Evolutionary conservation across 78 protist genomes (phyloP).

Genomic region (Cyanophora paradoxa): DNA sequence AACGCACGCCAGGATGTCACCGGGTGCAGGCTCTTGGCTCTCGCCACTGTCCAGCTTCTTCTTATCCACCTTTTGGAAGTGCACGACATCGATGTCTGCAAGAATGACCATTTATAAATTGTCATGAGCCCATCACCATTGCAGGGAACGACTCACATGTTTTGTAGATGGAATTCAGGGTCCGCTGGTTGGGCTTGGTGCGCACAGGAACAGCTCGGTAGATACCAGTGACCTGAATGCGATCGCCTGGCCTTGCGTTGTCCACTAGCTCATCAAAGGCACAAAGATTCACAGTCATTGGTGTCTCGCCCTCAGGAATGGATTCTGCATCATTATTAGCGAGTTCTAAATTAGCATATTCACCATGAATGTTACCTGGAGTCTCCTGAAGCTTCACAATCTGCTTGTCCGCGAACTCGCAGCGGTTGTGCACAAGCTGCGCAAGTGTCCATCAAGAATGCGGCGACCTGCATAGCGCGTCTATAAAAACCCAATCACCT

Average conservation of each 20-base stretch:
- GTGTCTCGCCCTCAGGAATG: slow-evolving; percentile 93
- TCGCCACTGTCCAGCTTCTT: no score
- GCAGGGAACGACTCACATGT: no score
- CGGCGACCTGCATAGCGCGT: slow-evolving; percentile 35
- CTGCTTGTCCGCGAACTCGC: slow-evolving; percentile 91
- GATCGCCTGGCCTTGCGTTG: slow-evolving; percentile 89
- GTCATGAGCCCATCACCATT: no score
- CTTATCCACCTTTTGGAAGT: slow-evolving; percentile 35
- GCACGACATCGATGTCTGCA: slow-evolving; percentile 47
- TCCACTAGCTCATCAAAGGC: slow-evolving; percentile 83
- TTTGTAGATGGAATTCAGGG: slow-evolving; percentile 24
- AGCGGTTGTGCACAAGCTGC: slow-evolving; percentile 84
- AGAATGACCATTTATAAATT: neutral
- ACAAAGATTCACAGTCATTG: slow-evolving; percentile 76
- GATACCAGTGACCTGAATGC: slow-evolving; percentile 90
- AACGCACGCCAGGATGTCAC: no score
- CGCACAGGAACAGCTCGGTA: slow-evolving; percentile 66
- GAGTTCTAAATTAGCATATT: neutral
- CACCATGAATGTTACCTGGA: no score
- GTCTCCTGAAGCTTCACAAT: slow-evolving; percentile 82
- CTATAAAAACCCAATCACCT: neutral
- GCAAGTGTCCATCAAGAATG: slow-evolving; percentile 4
- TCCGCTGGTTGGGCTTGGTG: slow-evolving; percentile 19
- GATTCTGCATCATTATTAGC: neutral
- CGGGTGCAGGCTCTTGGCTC: no score